Evolutionary conservation across 192 early-diverging fungal genomes (phyloP), one percentile per base, ranked within the genome.

Genomic region (Funneliformis geosporum): DNA sequence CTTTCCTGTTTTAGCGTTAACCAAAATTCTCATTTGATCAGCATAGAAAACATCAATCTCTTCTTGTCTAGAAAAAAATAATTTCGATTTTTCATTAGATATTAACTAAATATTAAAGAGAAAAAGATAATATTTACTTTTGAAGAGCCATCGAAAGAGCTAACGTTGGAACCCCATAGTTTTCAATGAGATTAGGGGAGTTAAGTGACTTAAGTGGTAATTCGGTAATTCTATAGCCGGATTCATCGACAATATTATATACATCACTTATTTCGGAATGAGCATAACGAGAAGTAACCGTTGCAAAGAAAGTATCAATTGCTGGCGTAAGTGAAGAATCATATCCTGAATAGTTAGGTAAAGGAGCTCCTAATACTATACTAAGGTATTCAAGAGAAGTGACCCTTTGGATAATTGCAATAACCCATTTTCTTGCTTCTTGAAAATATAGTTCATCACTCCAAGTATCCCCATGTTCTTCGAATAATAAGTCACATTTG

Each of bases 351-450:
- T 72, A 72, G 3, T 9, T 14, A 9, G 43, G 70, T 23, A 72
- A 43, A 42, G 70, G 70, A 47, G 40, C 9, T 42, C 70, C 70
- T 25, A 72, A 47, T 44, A 72, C 1, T 27, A 47, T 25, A 47
- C 70, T 27, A 18, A 72, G 18, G 42, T 69, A 69, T 69, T 69
- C 67, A n/a, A 38, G 33, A 10, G 21, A 69, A 43, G 28, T 38
- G 8, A 42, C n/a, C n/a, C 28, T 42, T 69, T 69, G 67, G 5
- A 69, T 43, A 43, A 69, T 33, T 43, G 67, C 67, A 40, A 69
- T 44, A 8, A 69, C 67, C 67, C 67, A 69, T 69, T 33, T 69
- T n/a, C 67, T 69, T 38, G 73, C 73, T 60, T 74, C 73, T 74
- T 74, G 73, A 39, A 74, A 74, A 74, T 74, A 74, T 5, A 28